Conservation (phyloP, 163 green algal species). For the Scenedesmus sp. region DNA sequence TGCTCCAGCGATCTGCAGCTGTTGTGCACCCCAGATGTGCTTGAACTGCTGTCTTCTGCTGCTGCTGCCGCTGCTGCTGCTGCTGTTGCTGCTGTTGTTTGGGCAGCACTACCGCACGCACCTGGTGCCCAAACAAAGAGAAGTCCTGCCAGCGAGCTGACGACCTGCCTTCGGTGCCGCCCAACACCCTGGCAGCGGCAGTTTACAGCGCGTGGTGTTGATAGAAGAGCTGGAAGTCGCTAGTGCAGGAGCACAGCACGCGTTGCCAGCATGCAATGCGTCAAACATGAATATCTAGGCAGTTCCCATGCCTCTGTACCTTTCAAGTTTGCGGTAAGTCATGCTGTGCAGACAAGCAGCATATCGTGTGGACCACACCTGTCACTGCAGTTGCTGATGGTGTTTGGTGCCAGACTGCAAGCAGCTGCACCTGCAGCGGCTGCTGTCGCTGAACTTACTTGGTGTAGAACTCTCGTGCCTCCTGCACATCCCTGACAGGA, state of each 20-base stretch:
- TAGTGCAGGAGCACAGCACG: too few relatives aligned
- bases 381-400: not conserved
- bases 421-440: not conserved
- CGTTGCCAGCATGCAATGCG: too few relatives aligned
- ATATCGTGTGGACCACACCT: not conserved
- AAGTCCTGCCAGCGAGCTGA: constrained; percentile 79
- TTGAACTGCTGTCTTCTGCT: not conserved
- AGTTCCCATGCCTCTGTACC: too few relatives aligned
- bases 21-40: not conserved
- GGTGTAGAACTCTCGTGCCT: constrained; percentile 82
- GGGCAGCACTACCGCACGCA: not conserved
- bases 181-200: constrained; percentile 62
- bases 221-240: too few relatives aligned
- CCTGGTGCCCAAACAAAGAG: constrained; percentile 71
- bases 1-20: not conserved
- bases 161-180: constrained; percentile 77
- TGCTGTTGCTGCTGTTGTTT: not conserved
- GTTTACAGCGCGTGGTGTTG: not conserved
- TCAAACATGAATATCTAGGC: too few relatives aligned
- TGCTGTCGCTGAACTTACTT: constrained; percentile 53
- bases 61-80: not conserved
- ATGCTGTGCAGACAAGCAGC: too few relatives aligned
- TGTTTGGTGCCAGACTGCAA: not conserved
- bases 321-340: too few relatives aligned
- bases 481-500: constrained; percentile 79